Conservation (phyloP, 2,329 filamentous ascomycete species). For the Pseudogymnoascus sp. region DNA sequence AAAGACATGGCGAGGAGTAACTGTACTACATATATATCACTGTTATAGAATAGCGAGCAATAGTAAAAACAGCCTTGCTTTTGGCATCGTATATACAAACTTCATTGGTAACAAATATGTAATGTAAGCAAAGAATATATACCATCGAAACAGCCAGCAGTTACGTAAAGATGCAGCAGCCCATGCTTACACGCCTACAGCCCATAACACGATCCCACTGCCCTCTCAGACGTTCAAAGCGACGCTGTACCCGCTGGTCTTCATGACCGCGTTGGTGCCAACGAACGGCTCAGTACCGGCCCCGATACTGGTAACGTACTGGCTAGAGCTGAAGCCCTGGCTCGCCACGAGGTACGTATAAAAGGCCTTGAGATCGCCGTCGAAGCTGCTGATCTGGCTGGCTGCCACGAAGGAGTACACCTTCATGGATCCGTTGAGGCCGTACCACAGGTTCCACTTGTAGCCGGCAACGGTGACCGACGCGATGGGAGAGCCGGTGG, state of each 20-base stretch:
- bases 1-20: not conserved
- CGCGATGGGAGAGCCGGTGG: slow-evolving; percentile 42
- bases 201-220: not conserved
- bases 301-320: slow-evolving; percentile 45
- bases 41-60: slow-evolving; percentile 5
- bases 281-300: slow-evolving; percentile 50
- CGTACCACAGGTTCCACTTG: slow-evolving; percentile 50
- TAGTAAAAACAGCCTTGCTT: not conserved
- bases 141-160: not conserved
- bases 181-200: not conserved
- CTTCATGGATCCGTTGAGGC: slow-evolving; percentile 49
- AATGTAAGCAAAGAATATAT: slow-evolving; percentile 2
- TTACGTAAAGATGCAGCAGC: not conserved
- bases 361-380: slow-evolving; percentile 49
- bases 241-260: slow-evolving; percentile 30
- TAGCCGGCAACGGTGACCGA: slow-evolving; percentile 44
- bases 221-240: not conserved
- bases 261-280: slow-evolving; percentile 38
- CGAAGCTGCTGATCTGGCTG: slow-evolving; percentile 41
- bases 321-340: slow-evolving; percentile 38
- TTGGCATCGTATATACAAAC: not conserved
- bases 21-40: slow-evolving; percentile 1
- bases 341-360: slow-evolving; percentile 43
- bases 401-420: slow-evolving; percentile 52
- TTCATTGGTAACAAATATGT: not conserved